Percentiles rank a stretch among this genome's conserved stretches.
phyloP scores from a whole-genome alignment of 768 basidiomycete species.

The Podaxis sp. region DNA sequence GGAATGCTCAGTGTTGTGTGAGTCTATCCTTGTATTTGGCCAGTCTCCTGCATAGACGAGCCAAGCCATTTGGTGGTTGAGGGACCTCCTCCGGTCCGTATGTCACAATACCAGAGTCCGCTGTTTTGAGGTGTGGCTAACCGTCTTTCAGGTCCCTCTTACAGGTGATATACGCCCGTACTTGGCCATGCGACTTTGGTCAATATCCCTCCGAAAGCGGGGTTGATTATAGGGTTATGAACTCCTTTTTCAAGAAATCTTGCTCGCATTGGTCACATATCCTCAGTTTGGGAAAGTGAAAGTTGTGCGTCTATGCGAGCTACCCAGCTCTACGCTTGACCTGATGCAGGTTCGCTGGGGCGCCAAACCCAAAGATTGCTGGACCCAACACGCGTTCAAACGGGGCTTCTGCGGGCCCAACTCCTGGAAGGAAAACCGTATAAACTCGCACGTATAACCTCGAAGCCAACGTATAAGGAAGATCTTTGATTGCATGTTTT shows the following conservation, averaged over 20 bases:
- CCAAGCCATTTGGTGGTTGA: constrained; percentile 90
- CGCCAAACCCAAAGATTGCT: background rate
- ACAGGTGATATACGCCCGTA: constrained; percentile 89
- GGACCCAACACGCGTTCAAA: constrained; percentile 24
- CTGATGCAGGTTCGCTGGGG: background rate
- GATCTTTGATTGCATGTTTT: too few relatives aligned
- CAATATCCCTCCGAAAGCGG: constrained; percentile 79
- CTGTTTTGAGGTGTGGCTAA: background rate
- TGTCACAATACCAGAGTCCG: constrained; percentile 13
- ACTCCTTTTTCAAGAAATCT: constrained; percentile 79
- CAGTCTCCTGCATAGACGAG: constrained; percentile 79
- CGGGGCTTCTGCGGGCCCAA: constrained; percentile 46
- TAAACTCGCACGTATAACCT: too few relatives aligned
- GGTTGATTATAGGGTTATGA: constrained; percentile 80
- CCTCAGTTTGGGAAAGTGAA: constrained; percentile 61
- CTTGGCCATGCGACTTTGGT: constrained; percentile 78
- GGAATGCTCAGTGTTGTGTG: constrained; percentile 91
- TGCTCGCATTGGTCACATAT: constrained; percentile 87
- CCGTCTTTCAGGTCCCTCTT: constrained; percentile 63
- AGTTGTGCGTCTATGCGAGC: constrained; percentile 34
- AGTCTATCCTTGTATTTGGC: constrained; percentile 86
- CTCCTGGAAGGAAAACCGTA: constrained; percentile 69
- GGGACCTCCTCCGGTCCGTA: constrained; percentile 64
- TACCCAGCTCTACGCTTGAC: background rate
- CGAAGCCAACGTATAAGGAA: too few relatives aligned